Percentiles rank a stretch among this genome's conserved stretches.
These are phyloP conservation scores for Trichoderma simmonsii DNA, from an alignment of 2,329 filamentous ascomycete species.

Conservation along the genomic window DNA sequence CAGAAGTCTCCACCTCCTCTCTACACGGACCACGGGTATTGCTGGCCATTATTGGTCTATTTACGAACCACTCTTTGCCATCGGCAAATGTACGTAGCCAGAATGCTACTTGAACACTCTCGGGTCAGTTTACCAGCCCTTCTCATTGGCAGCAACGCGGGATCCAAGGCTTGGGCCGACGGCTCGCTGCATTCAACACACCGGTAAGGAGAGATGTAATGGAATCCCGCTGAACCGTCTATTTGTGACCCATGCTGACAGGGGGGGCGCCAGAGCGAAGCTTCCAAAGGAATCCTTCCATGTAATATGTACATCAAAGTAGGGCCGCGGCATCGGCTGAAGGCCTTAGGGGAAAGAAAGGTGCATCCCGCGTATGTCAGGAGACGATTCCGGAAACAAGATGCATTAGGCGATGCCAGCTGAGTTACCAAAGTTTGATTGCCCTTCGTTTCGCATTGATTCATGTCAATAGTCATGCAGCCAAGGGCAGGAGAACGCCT, in stretches of 20 bases:
- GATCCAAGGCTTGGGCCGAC: conserved; percentile 28
- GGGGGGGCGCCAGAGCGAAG: not conserved
- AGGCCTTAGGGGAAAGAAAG: not conserved
- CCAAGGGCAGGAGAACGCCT: not conserved
- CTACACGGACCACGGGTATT: not conserved
- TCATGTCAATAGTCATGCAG: not conserved
- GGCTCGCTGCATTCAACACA: conserved; percentile 30
- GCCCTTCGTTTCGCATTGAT: conserved; percentile 18
- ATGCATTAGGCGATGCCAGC: conserved; percentile 19
- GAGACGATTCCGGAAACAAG: conserved; percentile 15
- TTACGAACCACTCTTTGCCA: conserved; percentile 1
- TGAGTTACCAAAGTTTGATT: conserved; percentile 27
- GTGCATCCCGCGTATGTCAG: not conserved
- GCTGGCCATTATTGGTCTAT: conserved; percentile 12
- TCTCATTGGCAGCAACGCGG: conserved; percentile 24
- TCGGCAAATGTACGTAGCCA: not conserved
- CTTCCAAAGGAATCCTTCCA: conserved; percentile 7
- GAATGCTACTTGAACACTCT: not conserved
- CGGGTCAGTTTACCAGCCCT: conserved; percentile 14
- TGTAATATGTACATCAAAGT: not conserved
- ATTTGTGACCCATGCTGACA: not conserved
- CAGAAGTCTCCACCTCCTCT: not conserved
- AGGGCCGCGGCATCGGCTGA: not conserved
- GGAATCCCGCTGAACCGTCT: conserved; percentile 11
- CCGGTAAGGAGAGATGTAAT: conserved; percentile 26